Evolutionary conservation across 192 early-diverging fungal genomes (phyloP).

Genomic region (Rhizophagus clarus): DNA sequence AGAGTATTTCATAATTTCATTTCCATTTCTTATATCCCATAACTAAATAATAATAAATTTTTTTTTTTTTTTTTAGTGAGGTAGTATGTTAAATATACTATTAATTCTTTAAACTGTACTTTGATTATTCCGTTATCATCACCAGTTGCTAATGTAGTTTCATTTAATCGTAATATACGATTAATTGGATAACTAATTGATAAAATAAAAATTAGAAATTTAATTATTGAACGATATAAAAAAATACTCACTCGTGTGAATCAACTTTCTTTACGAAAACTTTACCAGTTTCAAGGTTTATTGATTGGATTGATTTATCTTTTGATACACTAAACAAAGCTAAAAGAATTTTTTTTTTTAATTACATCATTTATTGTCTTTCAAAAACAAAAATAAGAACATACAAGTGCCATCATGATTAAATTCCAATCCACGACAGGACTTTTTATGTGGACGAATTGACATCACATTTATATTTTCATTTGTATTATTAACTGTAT

Average conservation of each 20-base stretch:
- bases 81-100: background rate
- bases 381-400: background rate
- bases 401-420: slow-evolving; percentile 70
- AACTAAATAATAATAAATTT: slow-evolving; percentile 49
- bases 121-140: slow-evolving; percentile 92
- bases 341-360: background rate
- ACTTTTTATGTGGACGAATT: slow-evolving; percentile 74
- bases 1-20: slow-evolving; percentile 72
- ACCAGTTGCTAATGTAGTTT: slow-evolving; percentile 84
- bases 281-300: slow-evolving; percentile 78
- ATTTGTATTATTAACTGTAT: slow-evolving; percentile 29
- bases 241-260: slow-evolving; percentile 77
- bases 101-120: slow-evolving; percentile 37
- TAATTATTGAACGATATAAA: background rate
- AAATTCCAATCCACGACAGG: slow-evolving; percentile 84
- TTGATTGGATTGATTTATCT: slow-evolving; percentile 80
- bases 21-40: slow-evolving; percentile 87
- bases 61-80: background rate
- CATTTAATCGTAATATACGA: slow-evolving; percentile 67
- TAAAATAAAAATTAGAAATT: background rate
- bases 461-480: slow-evolving; percentile 53
- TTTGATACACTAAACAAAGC: slow-evolving; percentile 80
- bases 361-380: background rate
- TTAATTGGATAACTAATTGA: slow-evolving; percentile 76
- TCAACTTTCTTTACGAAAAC: slow-evolving; percentile 67